phyloP scores from a whole-genome alignment of 305 asterid genomes.

The Fraxinus paxiana region DNA sequence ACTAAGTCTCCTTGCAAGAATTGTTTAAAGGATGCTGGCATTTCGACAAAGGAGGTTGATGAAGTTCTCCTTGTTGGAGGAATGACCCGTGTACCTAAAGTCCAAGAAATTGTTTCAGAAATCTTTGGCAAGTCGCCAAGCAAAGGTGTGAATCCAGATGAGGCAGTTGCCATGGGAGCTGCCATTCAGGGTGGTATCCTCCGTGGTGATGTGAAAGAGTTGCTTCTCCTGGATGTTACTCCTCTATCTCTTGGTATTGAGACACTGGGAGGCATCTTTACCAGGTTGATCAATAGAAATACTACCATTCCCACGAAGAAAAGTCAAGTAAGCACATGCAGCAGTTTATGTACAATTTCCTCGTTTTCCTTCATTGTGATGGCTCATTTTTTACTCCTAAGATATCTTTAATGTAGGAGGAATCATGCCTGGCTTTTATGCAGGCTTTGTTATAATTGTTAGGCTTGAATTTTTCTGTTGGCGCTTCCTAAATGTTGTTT shows the following conservation, averaged over 20 bases:
- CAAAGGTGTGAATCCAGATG: slow-evolving; percentile 59
- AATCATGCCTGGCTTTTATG: neutral
- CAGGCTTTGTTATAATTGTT: neutral
- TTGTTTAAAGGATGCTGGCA: slow-evolving; percentile 55
- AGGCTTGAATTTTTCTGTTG: neutral
- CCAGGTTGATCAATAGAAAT: slow-evolving; percentile 23
- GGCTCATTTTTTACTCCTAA: neutral
- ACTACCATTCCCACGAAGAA: slow-evolving; percentile 24
- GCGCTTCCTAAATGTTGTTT: neutral
- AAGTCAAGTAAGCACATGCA: slow-evolving; percentile 10
- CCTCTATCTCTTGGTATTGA: slow-evolving; percentile 29
- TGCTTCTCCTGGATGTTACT: slow-evolving; percentile 25
- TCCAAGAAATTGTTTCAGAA: slow-evolving; percentile 47
- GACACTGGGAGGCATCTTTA: slow-evolving; percentile 28
- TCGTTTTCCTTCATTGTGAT: neutral
- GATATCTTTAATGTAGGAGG: neutral
- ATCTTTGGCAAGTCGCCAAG: slow-evolving; percentile 50
- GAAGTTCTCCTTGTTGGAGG: slow-evolving; percentile 65
- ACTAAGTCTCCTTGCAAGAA: slow-evolving; percentile 49
- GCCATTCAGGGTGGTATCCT: slow-evolving; percentile 56
- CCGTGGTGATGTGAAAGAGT: slow-evolving; percentile 36
- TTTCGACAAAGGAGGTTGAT: slow-evolving; percentile 44
- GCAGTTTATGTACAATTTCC: neutral
- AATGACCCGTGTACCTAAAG: slow-evolving; percentile 60
- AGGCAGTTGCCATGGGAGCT: slow-evolving; percentile 63